Evolutionary conservation across 192 early-diverging fungal species (phyloP).

Genomic region (Cetraspora pellucida): DNA sequence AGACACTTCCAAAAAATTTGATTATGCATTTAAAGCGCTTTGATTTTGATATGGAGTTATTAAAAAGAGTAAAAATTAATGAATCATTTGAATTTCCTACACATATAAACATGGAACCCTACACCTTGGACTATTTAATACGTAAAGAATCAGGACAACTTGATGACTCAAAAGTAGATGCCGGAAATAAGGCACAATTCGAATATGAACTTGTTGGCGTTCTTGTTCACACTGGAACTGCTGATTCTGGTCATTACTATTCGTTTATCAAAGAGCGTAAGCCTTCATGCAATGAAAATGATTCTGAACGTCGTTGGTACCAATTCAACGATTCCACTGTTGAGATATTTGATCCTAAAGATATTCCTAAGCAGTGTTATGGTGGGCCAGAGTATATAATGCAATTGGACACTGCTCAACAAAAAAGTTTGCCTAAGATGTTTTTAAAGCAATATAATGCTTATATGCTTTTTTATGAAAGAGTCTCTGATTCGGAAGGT

Average conservation of each 20-base stretch:
- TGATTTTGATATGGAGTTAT: conserved; percentile 60
- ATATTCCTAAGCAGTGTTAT: conserved; percentile 48
- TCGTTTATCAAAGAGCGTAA: conserved; percentile 54
- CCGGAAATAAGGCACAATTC: conserved; percentile 35
- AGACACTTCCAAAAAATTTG: conserved; percentile 56
- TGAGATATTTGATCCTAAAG: conserved; percentile 51
- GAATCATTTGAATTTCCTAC: conserved; percentile 62
- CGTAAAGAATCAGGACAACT: conserved; percentile 44
- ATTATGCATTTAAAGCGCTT: conserved; percentile 69
- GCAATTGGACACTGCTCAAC: conserved; percentile 41
- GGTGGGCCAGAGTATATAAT: conserved; percentile 49
- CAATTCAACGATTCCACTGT: conserved; percentile 60
- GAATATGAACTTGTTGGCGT: conserved; percentile 58
- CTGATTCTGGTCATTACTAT: conserved; percentile 61
- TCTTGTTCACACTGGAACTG: conserved; percentile 62
- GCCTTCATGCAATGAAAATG: not conserved
- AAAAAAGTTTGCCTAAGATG: conserved; percentile 41
- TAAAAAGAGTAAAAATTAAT: conserved; percentile 61
- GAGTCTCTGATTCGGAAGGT: conserved; percentile 4
- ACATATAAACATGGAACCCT: conserved; percentile 58
- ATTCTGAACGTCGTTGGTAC: conserved; percentile 43
- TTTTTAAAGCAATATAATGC: conserved; percentile 55
- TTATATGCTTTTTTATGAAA: conserved; percentile 59
- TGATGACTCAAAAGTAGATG: conserved; percentile 31
- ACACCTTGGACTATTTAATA: conserved; percentile 49